A percentile compares a stretch with the other conserved stretches of the same genome.
These are phyloP conservation scores for Amaranthus tricolor DNA, from an alignment of 179 eudicot genomes.

Conservation along the genomic window DNA sequence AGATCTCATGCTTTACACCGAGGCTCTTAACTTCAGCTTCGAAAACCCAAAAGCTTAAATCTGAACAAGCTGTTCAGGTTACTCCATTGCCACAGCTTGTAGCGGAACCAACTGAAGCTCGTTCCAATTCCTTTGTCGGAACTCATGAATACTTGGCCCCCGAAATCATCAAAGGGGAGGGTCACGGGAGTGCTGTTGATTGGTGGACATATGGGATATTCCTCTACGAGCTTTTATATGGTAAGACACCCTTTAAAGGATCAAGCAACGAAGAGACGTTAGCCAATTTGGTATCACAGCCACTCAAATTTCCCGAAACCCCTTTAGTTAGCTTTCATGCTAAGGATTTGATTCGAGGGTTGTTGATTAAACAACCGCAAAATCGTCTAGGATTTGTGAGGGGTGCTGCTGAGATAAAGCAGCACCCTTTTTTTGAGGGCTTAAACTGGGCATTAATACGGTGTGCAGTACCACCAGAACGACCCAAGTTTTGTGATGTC, in stretches of 20 bases:
- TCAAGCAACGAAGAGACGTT: conserved; percentile 59
- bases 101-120: conserved; percentile 70
- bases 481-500: conserved; percentile 40
- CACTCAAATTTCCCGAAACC: conserved; percentile 53
- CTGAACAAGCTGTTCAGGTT: conserved; percentile 43
- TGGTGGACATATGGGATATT: conserved; percentile 87
- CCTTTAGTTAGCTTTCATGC: conserved; percentile 67
- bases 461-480: conserved; percentile 68
- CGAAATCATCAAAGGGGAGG: conserved; percentile 76
- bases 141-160: conserved; percentile 89
- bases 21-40: conserved; percentile 44
- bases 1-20: conserved; percentile 65
- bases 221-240: conserved; percentile 64
- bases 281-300: conserved; percentile 52
- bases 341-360: conserved; percentile 57
- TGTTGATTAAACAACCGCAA: conserved; percentile 59
- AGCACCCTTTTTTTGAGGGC: conserved; percentile 70
- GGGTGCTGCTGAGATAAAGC: conserved; percentile 74
- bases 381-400: conserved; percentile 59
- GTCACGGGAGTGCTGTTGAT: conserved; percentile 86
- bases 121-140: conserved; percentile 83
- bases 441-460: conserved; percentile 79
- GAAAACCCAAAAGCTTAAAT: conserved; percentile 46
- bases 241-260: conserved; percentile 81
- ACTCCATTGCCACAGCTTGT: conserved; percentile 59